Conservation (phyloP, 2,329 filamentous ascomycete species). For the Dendryphion nanum region DNA sequence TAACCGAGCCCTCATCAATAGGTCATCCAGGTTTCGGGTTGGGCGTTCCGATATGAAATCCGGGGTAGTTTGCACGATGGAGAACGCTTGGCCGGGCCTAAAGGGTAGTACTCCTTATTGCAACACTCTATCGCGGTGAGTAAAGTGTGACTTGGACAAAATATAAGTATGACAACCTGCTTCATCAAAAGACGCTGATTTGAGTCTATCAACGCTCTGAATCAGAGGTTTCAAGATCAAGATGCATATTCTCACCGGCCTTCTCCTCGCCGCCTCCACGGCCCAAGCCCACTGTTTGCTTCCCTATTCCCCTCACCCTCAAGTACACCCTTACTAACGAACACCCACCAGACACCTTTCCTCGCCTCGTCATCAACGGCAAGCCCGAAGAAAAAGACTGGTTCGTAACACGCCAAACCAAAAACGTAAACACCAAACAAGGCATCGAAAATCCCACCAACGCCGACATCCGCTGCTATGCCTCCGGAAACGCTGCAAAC, state of each 20-base stretch:
- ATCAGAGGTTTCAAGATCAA: no score
- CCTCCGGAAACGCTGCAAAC: conserved; percentile 17
- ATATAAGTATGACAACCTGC: no score
- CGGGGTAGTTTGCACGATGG: background rate
- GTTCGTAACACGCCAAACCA: conserved; percentile 23
- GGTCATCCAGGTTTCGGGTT: background rate
- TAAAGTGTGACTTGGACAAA: no score
- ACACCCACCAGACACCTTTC: conserved; percentile 22
- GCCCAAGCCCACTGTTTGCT: conserved; percentile 25
- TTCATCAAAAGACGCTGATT: no score
- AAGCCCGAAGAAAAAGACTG: conserved; percentile 25
- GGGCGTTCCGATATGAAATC: background rate
- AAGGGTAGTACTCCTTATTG: no score
- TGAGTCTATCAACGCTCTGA: no score
- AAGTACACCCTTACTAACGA: conserved; percentile 1
- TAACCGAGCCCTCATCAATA: background rate
- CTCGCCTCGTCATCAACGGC: conserved; percentile 23
- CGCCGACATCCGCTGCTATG: conserved; percentile 30
- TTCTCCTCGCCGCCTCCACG: conserved; percentile 17
- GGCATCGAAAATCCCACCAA: conserved; percentile 27
- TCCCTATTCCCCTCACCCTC: background rate
- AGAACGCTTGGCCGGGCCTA: background rate
- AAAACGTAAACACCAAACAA: conserved; percentile 28
- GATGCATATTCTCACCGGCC: conserved; percentile 16
- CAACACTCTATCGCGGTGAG: no score